Evolutionary conservation across 208 protist genomes (phyloP), one percentile per base, ranked within the genome.

Genomic region (Angomonas deanei): DNA sequence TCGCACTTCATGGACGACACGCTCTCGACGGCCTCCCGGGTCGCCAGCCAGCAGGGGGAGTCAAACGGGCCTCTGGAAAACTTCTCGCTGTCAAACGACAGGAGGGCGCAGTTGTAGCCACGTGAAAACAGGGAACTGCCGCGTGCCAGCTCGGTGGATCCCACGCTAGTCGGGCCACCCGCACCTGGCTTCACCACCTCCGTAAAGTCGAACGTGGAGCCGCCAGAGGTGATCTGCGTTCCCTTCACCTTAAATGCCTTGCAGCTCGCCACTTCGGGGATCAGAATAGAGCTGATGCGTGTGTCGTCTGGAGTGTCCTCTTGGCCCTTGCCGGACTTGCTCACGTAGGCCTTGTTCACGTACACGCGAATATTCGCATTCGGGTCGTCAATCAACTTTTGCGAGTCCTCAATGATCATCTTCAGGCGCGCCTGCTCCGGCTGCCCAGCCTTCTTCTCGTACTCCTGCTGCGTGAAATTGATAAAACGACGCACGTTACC

Each of bases 401-500:
- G n/a, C n/a, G n/a, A n/a, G n/a, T n/a, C n/a, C n/a, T n/a, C n/a
- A n/a, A n/a, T n/a, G n/a, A n/a, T n/a, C n/a, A n/a, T n/a, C n/a
- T n/a, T n/a, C n/a, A n/a, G n/a, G n/a, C n/a, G n/a, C n/a, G n/a
- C n/a, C n/a, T n/a, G n/a, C n/a, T n/a, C n/a, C n/a, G n/a, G n/a
- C n/a, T 62, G 15, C 10, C 63, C 53, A 5, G 56, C 63, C 52
- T 68, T 68, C 27, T 59, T 64, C 21, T 67, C 66, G 33, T 48
- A 24, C 53, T 65, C 52, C 26, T 70, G 49, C 47, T 65, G 47
- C 0, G 76, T 76, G 63, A 78, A 80, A 19, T 85, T 68, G 39
- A 88, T 56, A 60, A 88, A 88, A 56, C 82, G 82, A 59, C 67
- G 60, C 21, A 85, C 64, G 50, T 88, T 85, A 39, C 82, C 82